Evolutionary conservation across 345 rosid species (phyloP).

Genomic region (Syzygium aqueum): DNA sequence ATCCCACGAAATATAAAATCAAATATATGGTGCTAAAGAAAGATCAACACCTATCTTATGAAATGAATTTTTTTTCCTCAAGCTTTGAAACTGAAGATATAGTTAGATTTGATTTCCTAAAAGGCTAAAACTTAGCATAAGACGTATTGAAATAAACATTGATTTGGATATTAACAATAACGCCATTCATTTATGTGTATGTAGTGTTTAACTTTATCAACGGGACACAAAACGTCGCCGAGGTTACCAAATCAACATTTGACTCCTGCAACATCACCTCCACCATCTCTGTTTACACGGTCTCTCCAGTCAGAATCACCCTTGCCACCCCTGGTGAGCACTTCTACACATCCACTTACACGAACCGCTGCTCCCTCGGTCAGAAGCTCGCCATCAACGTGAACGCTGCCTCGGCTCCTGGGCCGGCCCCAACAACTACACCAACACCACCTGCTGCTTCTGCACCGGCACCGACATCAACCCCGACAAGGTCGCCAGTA

Average conservation of each 20-base stretch:
- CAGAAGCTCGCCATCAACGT: constrained; percentile 9
- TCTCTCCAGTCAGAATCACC: constrained; percentile 20
- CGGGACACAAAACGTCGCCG: constrained; percentile 33
- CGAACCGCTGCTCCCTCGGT: constrained; percentile 23
- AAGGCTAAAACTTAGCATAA: too few relatives aligned
- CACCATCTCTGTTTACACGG: constrained; percentile 12
- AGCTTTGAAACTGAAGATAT: too few relatives aligned
- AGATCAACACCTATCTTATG: too few relatives aligned
- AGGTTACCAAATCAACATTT: constrained; percentile 24
- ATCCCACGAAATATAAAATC: too few relatives aligned
- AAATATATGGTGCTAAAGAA: too few relatives aligned
- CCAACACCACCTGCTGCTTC: constrained; percentile 2
- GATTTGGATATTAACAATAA: too few relatives aligned
- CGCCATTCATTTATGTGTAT: background rate
- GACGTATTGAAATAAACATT: too few relatives aligned
- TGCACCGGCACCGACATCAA: background rate
- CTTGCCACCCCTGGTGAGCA: constrained; percentile 22
- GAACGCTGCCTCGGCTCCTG: background rate
- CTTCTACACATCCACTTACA: constrained; percentile 19
- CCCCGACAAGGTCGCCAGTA: constrained; percentile 1
- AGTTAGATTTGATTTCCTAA: too few relatives aligned
- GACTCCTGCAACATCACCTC: constrained; percentile 23
- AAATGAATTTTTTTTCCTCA: too few relatives aligned
- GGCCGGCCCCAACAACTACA: background rate
- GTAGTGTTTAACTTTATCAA: constrained; percentile 31